Evolutionary conservation across 306 rosid species (phyloP), one percentile per base, ranked within the genome.

Genomic region (Vigna mungo): DNA sequence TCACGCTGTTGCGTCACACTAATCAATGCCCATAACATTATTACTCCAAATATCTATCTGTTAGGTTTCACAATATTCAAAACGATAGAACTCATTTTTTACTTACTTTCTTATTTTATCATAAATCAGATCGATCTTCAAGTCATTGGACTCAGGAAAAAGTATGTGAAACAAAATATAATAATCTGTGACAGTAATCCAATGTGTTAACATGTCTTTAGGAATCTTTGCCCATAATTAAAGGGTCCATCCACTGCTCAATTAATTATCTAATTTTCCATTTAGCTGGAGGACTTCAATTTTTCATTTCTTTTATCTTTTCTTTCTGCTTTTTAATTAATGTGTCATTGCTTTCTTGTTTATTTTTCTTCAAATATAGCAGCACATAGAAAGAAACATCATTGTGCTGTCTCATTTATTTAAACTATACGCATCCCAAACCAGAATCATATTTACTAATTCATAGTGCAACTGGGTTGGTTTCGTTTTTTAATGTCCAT

Each of bases 151-250:
- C 8, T 27, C 5, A 18, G 36, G 0, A 32, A 41, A 63, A 41
- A 43, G 60, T 52, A 76, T 62, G 58, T 14, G 76, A 53, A 39
- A 21, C 2, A 5, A 51, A 55, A 76, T 71, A 80, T 36, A 66
- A 58, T 37, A 64, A 75, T 32, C 63, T 21, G 53, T 21, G 70
- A 78, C 73, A 53, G 54, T 15, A 36, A 73, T 54, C 67, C 64
- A 67, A 34, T 49, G 14, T 46, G 82, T 65, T 60, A 51, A 36
- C 55, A 9, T 43, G 60, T 59, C 36, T 59, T 51, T 59, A 9
- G 80, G 67, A 68, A 76, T 74, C 81, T 80, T 74, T 13, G n/a
- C 25, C 9, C 69, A 65, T 65, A 61, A 71, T 77, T 80, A 60
- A 60, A 73, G 72, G 74, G 52, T 77, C 37, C 41, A 20, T 25